phyloP scores from a whole-genome alignment of 176 grass and related monocot species.

The Lolium multiflorum region DNA sequence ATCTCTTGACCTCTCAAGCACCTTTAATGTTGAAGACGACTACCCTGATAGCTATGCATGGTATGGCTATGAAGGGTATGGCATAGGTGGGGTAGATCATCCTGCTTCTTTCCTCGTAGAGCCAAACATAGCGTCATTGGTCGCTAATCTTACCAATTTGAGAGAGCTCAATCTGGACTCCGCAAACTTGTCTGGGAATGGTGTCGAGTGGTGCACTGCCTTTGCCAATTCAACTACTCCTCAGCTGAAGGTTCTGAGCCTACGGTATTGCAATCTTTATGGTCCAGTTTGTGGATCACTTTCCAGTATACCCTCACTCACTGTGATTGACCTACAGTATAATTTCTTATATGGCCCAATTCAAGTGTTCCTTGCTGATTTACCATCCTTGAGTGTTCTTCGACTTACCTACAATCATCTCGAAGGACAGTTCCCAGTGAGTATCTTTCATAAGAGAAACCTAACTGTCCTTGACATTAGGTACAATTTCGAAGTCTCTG shows the following conservation, averaged over 20 bases:
- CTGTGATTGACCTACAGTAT: slow-evolving; percentile 31
- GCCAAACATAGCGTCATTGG: slow-evolving; percentile 35
- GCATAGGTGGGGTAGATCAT: background rate
- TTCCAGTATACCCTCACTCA: slow-evolving; percentile 25
- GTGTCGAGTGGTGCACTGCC: slow-evolving; percentile 39
- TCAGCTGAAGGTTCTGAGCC: slow-evolving; percentile 41
- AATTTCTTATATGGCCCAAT: slow-evolving; percentile 39
- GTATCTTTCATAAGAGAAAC: slow-evolving; percentile 46
- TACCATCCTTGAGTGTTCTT: slow-evolving; percentile 52
- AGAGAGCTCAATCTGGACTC: slow-evolving; percentile 39
- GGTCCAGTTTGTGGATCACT: slow-evolving; percentile 43
- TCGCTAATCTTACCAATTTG: slow-evolving; percentile 55
- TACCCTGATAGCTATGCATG: too few relatives aligned
- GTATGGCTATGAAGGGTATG: background rate
- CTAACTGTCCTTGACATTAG: slow-evolving; percentile 47
- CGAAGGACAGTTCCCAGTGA: slow-evolving; percentile 37
- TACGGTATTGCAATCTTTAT: background rate
- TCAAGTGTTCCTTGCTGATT: slow-evolving; percentile 52
- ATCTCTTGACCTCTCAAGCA: background rate
- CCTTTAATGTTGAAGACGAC: too few relatives aligned
- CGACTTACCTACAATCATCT: slow-evolving; percentile 33
- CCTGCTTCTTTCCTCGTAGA: background rate
- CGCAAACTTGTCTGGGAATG: slow-evolving; percentile 50
- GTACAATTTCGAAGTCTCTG: slow-evolving; percentile 43
- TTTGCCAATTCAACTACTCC: slow-evolving; percentile 36